Percentiles rank a stretch among this genome's conserved stretches.
Conservation (phyloP, 2,329 filamentous ascomycete genomes). For the Chaetomiaceae sp. region DNA sequence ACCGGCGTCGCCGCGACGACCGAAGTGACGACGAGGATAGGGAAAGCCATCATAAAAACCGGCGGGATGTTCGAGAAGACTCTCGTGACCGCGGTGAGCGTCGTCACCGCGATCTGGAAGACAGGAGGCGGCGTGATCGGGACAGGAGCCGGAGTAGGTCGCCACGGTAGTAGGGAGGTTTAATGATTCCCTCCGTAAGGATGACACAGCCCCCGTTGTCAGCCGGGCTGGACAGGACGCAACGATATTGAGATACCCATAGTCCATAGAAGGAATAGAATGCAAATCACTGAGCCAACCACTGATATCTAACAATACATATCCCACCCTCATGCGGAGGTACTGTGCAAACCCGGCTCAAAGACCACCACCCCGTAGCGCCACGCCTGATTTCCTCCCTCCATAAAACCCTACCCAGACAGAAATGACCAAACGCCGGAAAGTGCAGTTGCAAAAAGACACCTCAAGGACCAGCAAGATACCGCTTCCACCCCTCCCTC, state of each 20-base stretch:
- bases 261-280: background rate
- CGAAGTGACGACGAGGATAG: constrained; percentile 21
- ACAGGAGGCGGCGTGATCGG: constrained; percentile 28
- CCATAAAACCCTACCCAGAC: background rate
- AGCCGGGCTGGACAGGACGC: background rate
- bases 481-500: constrained; percentile 78
- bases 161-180: constrained; percentile 32
- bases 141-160: constrained; percentile 42
- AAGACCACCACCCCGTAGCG: background rate
- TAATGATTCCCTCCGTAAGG: background rate
- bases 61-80: constrained; percentile 30
- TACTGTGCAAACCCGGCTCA: background rate
- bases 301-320: constrained; percentile 7
- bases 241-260: constrained; percentile 21
- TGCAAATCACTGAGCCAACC: background rate
- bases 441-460: background rate
- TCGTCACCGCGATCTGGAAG: constrained; percentile 28
- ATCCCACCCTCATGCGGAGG: background rate
- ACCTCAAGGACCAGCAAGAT: constrained; percentile 16
- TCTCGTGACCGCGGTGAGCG: constrained; percentile 26
- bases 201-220: background rate
- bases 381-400: background rate
- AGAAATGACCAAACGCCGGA: background rate
- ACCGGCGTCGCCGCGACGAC: constrained; percentile 24
- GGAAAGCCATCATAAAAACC: constrained; percentile 31